Percentiles rank a stretch among this genome's conserved stretches.
Conservation (phyloP, 768 basidiomycete species). For the Boletus tomentosulus region DNA sequence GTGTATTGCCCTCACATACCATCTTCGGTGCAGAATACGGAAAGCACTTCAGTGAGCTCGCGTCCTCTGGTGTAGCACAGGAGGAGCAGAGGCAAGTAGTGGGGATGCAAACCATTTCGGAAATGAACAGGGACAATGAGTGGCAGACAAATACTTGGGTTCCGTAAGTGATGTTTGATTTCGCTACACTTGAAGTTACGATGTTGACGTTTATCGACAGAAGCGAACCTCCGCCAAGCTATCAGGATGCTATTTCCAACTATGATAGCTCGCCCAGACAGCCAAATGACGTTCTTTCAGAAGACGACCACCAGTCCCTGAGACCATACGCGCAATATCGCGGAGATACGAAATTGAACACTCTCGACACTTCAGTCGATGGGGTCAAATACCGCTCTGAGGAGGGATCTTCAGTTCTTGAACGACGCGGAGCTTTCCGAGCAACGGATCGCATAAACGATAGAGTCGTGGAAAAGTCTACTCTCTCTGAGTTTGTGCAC, state of each 20-base stretch:
- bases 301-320: not conserved
- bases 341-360: conserved; percentile 1
- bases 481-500: not conserved
- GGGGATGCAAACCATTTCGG: not conserved
- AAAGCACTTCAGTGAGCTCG: not conserved
- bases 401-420: not conserved
- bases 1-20: not conserved
- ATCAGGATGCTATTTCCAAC: conserved; percentile 2
- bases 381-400: not conserved
- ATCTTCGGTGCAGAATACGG: not conserved
- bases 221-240: conserved; percentile 15
- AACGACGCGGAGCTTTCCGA: not conserved
- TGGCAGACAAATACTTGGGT: not conserved
- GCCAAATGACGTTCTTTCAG: not conserved
- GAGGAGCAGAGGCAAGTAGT: not conserved
- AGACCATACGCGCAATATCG: not conserved
- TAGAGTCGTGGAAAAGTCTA: not conserved
- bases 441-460: not conserved
- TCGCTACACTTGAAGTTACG: not conserved
- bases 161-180: conserved; percentile 3
- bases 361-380: not conserved
- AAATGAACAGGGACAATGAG: not conserved
- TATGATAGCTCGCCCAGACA: not conserved
- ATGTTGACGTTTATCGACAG: not conserved
- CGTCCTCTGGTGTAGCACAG: not conserved